Percentiles rank a stretch among this genome's conserved stretches.
phyloP scores from a whole-genome alignment of 495 filamentous ascomycete genomes.

The Tuber magnatum region DNA sequence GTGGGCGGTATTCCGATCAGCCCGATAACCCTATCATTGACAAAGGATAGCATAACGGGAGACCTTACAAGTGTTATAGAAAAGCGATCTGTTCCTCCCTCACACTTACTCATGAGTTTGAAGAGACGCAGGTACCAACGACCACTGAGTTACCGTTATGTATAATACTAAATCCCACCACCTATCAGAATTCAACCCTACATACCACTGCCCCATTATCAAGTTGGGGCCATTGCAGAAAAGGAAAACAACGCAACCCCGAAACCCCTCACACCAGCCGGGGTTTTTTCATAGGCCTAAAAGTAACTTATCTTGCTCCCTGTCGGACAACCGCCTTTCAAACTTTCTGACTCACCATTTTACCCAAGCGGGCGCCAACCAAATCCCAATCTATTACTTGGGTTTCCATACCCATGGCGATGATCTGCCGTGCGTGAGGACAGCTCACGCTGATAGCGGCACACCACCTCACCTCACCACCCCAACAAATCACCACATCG shows the following conservation, averaged over 20 bases:
- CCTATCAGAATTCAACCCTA: background rate
- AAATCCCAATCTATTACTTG: background rate
- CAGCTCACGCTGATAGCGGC: background rate
- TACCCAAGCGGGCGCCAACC: background rate
- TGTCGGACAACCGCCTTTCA: background rate
- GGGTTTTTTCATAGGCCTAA: background rate
- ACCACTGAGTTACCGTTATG: background rate
- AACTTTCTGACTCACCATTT: slow-evolving; percentile 3
- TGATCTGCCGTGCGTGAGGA: background rate
- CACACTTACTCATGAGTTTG: background rate
- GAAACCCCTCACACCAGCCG: background rate
- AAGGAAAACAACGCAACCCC: background rate
- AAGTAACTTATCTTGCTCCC: background rate
- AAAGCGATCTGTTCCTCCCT: background rate
- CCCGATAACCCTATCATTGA: slow-evolving; percentile 1
- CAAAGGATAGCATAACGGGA: background rate
- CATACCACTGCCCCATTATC: background rate
- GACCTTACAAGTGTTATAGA: background rate
- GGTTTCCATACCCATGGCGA: background rate
- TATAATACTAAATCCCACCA: background rate
- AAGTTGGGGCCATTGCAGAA: background rate
- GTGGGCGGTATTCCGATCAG: background rate
- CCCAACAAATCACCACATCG: background rate
- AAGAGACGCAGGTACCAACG: background rate
- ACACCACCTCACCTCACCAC: slow-evolving; percentile 1